Evolutionary conservation across 202 grass and related monocot species (phyloP), one percentile per base, ranked within the genome.

Genomic region (Dendrocalamus latiflorus): DNA sequence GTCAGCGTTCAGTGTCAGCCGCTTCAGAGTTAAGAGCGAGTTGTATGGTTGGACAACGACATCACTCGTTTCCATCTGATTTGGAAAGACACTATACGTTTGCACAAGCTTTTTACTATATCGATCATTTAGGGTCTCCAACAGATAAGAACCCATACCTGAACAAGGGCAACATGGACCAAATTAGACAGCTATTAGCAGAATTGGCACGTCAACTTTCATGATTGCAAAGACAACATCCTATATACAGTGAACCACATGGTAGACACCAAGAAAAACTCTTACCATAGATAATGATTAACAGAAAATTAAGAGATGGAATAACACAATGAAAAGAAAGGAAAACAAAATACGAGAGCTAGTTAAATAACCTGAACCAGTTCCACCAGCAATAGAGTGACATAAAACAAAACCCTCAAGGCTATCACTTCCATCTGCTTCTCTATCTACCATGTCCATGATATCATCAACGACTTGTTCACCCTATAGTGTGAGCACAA

Each of bases 341-440:
- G 21, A 58, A 86, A 85, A 4, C 50, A 82, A 64, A 21, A 50
- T 41, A 65, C 2, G 7, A 59, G 6, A 55, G 39, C 5, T 1
- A 39, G 43, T 15, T 58, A 62, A 76, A 72, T 62, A 62, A 98
- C 96, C 96, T 99, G 96, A 99, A 63, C 96, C 96, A 68, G 96
- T 99, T 85, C 96, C 96, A 78, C 96, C 93, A 89, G 96, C 96
- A 64, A 99, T 94, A 51, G 96, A 99, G 81, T 99, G 96, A 42
- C 96, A 99, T 43, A 99, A 84, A 60, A 99, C 96, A 84, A 99
- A 99, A 67, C 93, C 96, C 63, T 99, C 96, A 24, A 99, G 89
- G 50, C 96, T 99, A 75, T 99, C 96, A 86, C 96, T 96, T 92
- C 96, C 96, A 92, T 99, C 96, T 76, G 96, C 96, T 88, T 99